Conservation (phyloP, 345 rosid genomes). For the Sonneratia caseolaris region DNA sequence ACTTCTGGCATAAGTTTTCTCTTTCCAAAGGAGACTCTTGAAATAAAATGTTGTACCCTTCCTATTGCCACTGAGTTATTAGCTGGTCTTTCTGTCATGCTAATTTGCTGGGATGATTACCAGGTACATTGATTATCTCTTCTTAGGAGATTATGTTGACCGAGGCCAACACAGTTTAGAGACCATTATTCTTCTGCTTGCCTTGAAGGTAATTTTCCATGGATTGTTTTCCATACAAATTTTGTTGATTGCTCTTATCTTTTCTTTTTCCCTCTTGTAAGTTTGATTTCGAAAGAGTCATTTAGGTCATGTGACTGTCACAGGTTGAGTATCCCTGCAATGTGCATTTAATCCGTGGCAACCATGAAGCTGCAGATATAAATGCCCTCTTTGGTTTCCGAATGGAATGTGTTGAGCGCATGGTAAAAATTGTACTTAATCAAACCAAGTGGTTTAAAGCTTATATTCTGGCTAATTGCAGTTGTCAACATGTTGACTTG, state of each 20-base stretch:
- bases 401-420: conserved; percentile 95
- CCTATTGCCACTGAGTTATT: background rate
- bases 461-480: conserved; percentile 10
- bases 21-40: background rate
- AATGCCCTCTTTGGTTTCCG: conserved; percentile 99
- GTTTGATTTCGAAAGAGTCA: conserved; percentile 10
- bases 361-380: conserved; percentile 99
- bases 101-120: conserved; percentile 13
- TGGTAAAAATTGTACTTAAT: conserved; percentile 42
- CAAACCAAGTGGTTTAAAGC: conserved; percentile 9
- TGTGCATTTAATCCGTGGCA: conserved; percentile 92
- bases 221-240: background rate
- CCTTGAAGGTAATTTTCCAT: conserved; percentile 60
- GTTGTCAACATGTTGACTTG: conserved; percentile 19
- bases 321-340: conserved; percentile 89
- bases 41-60: background rate
- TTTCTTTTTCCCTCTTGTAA: conserved; percentile 1
- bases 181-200: conserved; percentile 87
- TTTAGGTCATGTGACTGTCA: conserved; percentile 17
- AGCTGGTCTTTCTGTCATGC: background rate
- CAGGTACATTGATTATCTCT: conserved; percentile 98
- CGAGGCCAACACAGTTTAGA: conserved; percentile 99
- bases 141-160: conserved; percentile 98
- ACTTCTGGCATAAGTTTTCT: background rate
- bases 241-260: conserved; percentile 7